Conservation (phyloP, 2,329 filamentous ascomycete species). For the Cladosporium sp. region DNA sequence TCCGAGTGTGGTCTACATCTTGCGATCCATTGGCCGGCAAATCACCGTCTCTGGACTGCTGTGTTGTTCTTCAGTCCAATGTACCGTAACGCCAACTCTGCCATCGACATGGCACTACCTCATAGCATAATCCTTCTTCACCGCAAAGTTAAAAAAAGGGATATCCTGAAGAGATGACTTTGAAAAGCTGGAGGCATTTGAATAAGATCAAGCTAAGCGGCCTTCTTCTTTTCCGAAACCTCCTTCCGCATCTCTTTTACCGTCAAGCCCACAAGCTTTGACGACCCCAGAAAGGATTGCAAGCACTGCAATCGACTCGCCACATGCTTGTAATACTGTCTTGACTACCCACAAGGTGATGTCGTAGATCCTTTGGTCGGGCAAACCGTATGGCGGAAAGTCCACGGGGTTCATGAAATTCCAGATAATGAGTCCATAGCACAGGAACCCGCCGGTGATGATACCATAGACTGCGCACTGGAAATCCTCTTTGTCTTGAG, state of each 20-base stretch:
- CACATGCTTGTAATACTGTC: not conserved
- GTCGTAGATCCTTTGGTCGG: not conserved
- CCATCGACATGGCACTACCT: too few species aligned
- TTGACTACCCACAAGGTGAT: not conserved
- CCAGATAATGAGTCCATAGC: not conserved
- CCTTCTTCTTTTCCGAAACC: not conserved
- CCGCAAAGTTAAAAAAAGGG: too few species aligned
- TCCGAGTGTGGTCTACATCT: too few species aligned
- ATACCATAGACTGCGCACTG: not conserved
- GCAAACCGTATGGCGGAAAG: not conserved
- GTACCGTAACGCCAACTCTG: too few species aligned
- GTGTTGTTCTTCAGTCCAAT: too few species aligned
- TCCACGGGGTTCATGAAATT: not conserved
- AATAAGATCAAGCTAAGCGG: not conserved
- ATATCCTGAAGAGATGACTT: too few species aligned
- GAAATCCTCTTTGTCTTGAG: not conserved
- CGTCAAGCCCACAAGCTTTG: not conserved
- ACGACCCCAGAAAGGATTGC: not conserved
- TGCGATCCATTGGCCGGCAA: too few species aligned
- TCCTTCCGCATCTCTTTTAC: not conserved
- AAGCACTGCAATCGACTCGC: not conserved
- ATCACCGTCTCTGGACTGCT: too few species aligned
- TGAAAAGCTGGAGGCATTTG: too few species aligned
- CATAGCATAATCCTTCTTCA: too few species aligned
- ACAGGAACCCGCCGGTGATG: not conserved